Conservation (phyloP, 2,329 filamentous ascomycete genomes). For the Neofusicoccum umdonicola region DNA sequence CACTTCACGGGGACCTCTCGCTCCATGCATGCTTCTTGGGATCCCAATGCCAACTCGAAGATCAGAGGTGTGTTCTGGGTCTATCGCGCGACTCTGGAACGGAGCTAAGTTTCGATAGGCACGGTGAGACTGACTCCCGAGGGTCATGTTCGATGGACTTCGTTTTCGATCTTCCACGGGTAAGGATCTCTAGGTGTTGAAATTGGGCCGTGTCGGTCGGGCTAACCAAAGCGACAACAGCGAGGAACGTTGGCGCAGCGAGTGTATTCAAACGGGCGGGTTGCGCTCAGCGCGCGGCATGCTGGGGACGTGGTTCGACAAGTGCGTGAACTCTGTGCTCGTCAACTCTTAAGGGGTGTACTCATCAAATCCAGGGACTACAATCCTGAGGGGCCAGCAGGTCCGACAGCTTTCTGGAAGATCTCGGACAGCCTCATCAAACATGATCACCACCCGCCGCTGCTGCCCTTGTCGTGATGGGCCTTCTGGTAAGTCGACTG, state of each 20-base stretch:
- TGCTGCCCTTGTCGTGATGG: constrained; percentile 19
- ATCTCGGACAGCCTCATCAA: constrained; percentile 49
- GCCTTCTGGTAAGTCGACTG: not conserved
- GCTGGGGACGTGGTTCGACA: constrained; percentile 76
- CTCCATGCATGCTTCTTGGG: constrained; percentile 62
- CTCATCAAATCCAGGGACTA: constrained; percentile 52
- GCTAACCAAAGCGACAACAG: constrained; percentile 46
- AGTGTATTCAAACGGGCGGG: constrained; percentile 73
- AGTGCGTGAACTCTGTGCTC: constrained; percentile 43
- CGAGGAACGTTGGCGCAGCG: constrained; percentile 72
- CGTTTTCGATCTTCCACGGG: constrained; percentile 59
- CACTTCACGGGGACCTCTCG: constrained; percentile 64
- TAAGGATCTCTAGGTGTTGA: constrained; percentile 27
- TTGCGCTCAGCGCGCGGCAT: constrained; percentile 64
- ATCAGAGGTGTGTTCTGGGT: constrained; percentile 56
- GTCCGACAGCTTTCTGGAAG: constrained; percentile 79
- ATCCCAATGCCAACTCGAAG: constrained; percentile 66
- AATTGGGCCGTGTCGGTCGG: not conserved
- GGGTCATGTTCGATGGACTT: constrained; percentile 74
- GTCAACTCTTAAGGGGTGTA: not conserved
- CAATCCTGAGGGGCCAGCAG: constrained; percentile 66
- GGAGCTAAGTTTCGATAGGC: constrained; percentile 38
- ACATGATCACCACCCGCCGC: constrained; percentile 13
- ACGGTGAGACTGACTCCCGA: constrained; percentile 64
- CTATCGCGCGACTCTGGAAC: not conserved